phyloP scores from a whole-genome alignment of 1,284 basidiomycete species.

The Leccinum angustisporum region DNA sequence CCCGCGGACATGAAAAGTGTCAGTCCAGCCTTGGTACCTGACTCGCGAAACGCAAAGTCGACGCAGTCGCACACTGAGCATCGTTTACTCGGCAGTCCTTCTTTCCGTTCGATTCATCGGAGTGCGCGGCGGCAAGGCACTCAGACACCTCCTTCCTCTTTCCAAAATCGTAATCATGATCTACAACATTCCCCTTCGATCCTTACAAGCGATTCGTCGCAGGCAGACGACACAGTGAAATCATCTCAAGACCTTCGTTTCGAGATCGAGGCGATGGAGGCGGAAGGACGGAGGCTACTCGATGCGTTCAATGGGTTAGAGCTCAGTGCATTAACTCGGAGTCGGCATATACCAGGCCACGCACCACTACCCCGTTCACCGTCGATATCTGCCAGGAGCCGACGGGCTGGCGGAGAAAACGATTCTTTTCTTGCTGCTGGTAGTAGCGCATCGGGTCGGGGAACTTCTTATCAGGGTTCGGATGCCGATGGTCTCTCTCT shows the following conservation, averaged over 20 bases:
- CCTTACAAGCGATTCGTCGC: constrained; percentile 37
- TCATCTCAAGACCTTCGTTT: constrained; percentile 60
- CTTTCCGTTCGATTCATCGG: constrained; percentile 27
- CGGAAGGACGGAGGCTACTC: constrained; percentile 63
- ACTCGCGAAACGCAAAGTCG: constrained; percentile 10
- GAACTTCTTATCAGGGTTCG: constrained; percentile 33
- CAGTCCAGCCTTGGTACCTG: constrained; percentile 10
- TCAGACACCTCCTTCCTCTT: constrained; percentile 33
- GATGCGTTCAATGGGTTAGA: constrained; percentile 77
- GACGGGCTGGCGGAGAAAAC: constrained; percentile 28
- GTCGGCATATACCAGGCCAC: constrained; percentile 40
- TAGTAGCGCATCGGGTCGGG: constrained; percentile 29
- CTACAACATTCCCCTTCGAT: constrained; percentile 33
- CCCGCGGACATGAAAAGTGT: constrained; percentile 20
- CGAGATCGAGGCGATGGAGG: constrained; percentile 66
- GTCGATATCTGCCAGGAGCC: constrained; percentile 30
- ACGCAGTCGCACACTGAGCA: constrained; percentile 20
- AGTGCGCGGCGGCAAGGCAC: constrained; percentile 26
- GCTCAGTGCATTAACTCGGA: constrained; percentile 60
- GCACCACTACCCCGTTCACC: constrained; percentile 29
- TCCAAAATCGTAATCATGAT: constrained; percentile 25
- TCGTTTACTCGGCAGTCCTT: constrained; percentile 22
- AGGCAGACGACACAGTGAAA: constrained; percentile 53
- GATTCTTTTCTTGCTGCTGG: constrained; percentile 29
- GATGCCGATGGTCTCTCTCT: constrained; percentile 32